These are phyloP conservation scores for Teratosphaeria zuluensis DNA, from an alignment of 2,329 filamentous ascomycete genomes.

Conservation along the genomic window DNA sequence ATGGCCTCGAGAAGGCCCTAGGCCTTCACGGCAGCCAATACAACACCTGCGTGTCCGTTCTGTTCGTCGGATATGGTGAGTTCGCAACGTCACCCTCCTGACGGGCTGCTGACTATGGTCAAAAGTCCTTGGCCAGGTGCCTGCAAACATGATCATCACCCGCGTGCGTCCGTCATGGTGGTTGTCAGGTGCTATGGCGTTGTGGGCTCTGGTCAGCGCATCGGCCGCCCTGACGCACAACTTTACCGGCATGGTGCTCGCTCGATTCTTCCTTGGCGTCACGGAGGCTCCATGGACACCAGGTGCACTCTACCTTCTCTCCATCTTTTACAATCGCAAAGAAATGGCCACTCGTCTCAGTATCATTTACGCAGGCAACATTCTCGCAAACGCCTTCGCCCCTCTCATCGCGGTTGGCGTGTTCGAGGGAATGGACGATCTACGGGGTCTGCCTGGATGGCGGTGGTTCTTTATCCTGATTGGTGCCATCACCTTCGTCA, in stretches of 20 bases:
- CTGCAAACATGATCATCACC: constrained; percentile 29
- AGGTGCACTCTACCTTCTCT: constrained; percentile 29
- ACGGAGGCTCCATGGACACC: constrained; percentile 39
- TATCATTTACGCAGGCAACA: background rate
- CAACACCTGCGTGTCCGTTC: constrained; percentile 33
- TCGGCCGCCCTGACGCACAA: constrained; percentile 25
- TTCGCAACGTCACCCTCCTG: background rate
- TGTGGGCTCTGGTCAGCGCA: constrained; percentile 26
- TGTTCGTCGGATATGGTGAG: constrained; percentile 30
- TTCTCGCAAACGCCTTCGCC: background rate
- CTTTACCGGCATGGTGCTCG: constrained; percentile 28
- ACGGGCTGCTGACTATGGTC: background rate
- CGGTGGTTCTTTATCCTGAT: constrained; percentile 66
- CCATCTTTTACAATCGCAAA: constrained; percentile 32
- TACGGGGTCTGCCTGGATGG: constrained; percentile 36
- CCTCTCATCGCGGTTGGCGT: background rate
- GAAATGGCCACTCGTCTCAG: background rate
- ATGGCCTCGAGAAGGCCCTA: constrained; percentile 23
- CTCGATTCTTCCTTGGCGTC: constrained; percentile 32
- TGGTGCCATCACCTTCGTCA: constrained; percentile 51
- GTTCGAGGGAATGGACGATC: background rate
- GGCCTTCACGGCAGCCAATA: constrained; percentile 35
- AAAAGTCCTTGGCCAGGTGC: constrained; percentile 24
- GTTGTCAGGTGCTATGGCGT: constrained; percentile 21
- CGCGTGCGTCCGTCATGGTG: constrained; percentile 25